Base-by-base conservation (phyloP, 1,284 basidiomycete genomes). In the Hemileccinum hortonii region DNA sequence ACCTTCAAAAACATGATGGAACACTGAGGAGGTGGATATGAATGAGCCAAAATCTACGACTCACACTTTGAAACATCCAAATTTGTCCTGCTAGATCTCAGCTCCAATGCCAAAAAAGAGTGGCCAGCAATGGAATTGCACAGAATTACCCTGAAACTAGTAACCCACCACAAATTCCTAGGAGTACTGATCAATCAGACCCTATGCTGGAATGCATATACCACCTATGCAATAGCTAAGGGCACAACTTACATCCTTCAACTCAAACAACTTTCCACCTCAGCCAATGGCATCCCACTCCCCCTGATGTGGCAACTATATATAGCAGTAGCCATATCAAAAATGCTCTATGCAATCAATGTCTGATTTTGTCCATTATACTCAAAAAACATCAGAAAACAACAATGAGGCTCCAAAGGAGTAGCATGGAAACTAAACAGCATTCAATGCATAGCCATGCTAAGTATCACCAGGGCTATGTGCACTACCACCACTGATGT, bases 341-440 rank as follows among this genome's bases (percentile, higher is more conserved):
- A 61, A 15, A 62, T 71, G 58, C 43, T 65, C 0, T 72, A 73
- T 26, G 62, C 64, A 3, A 53, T 62, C 0, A 59, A 68, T 18
- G 46, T 75, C 1, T 76, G 60, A 57, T 58, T 55, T 39, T 52
- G 12, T 9, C 62, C 45, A 45, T 49, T 45, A 1, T 50, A 22
- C 36, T n/a, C 33, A 4, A 16, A 41, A 12, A 3, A 5, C 10
- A 12, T 21, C 6, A 14, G 15, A 16, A 7, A 36, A 10, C 7
- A 16, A 6, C 16, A 19, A 36, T 14, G 18, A 41, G 49, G 51
- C 0, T 57, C 55, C 1, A 9, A 38, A 21, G 40, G 46, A 0
- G 11, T 42, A 0, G 15, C 26, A 1, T 18, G 30, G 3, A 16
- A 59, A 18, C 55, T 78, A 0, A 54, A 52, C 0, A 18, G 38